Conservation (phyloP, 1,284 basidiomycete species). For the Retiboletus flavoniger region DNA sequence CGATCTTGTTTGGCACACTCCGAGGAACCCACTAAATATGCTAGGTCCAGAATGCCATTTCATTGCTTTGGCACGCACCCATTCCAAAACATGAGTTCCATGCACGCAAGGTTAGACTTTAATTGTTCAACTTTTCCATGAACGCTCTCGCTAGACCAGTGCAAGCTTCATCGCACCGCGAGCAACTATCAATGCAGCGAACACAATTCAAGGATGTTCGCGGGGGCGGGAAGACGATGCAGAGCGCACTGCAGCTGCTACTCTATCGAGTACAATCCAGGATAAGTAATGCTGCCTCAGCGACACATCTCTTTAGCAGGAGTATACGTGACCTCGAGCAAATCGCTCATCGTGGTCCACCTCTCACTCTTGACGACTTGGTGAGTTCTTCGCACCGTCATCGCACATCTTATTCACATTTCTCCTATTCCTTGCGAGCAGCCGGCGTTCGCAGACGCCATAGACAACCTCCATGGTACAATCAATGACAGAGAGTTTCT, state of each 20-base stretch:
- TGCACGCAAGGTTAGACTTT: constrained; percentile 1
- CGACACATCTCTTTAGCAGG: background rate
- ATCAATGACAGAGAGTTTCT: constrained; percentile 60
- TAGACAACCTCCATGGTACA: constrained; percentile 44
- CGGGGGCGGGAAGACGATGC: background rate
- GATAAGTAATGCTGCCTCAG: background rate
- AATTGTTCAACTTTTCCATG: constrained; percentile 3
- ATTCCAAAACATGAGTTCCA: background rate
- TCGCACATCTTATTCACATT: background rate
- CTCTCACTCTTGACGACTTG: constrained; percentile 19
- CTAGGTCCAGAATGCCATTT: constrained; percentile 7
- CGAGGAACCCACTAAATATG: background rate
- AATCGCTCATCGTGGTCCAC: constrained; percentile 22
- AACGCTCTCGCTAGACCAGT: background rate
- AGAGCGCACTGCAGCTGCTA: constrained; percentile 14
- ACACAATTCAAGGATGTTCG: background rate
- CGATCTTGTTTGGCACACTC: background rate
- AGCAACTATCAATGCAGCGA: constrained; percentile 7
- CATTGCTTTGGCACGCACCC: background rate
- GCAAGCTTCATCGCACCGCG: background rate
- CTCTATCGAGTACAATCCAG: constrained; percentile 16
- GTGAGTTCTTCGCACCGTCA: constrained; percentile 12
- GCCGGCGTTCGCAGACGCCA: constrained; percentile 52
- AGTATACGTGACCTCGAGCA: constrained; percentile 24
- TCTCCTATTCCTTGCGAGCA: constrained; percentile 17